Evolutionary conservation across 2,329 filamentous ascomycete genomes (phyloP).

Genomic region (Fusarium ramigenum): DNA sequence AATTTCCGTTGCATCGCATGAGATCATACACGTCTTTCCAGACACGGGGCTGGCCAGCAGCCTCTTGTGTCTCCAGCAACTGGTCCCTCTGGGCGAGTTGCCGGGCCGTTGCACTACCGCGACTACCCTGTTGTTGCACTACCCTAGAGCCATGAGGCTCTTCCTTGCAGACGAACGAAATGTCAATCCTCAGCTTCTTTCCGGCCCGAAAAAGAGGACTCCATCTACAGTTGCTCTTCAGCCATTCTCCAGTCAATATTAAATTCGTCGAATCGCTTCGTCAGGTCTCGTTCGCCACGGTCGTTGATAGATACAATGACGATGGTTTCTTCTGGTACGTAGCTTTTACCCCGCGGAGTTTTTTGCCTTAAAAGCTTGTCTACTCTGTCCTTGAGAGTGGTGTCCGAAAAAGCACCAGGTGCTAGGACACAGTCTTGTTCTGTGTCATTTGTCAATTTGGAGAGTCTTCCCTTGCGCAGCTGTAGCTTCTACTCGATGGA

Average conservation of each 20-base stretch:
- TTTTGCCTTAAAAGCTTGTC: conserved; percentile 2
- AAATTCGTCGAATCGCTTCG: too few species aligned
- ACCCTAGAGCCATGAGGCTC: background rate
- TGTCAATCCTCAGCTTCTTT: conserved; percentile 19
- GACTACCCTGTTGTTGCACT: background rate
- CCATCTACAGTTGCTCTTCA: conserved; percentile 16
- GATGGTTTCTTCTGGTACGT: conserved; percentile 3
- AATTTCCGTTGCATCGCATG: conserved; percentile 12
- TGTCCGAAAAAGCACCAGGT: conserved; percentile 13
- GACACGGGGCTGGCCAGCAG: conserved; percentile 6
- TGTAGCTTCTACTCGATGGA: conserved; percentile 20
- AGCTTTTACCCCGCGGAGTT: background rate
- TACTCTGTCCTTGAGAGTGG: conserved; percentile 1
- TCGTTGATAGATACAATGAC: background rate
- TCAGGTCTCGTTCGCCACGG: too few species aligned
- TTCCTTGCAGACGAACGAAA: conserved; percentile 11
- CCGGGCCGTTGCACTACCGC: conserved; percentile 1
- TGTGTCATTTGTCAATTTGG: background rate
- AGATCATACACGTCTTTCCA: conserved; percentile 21
- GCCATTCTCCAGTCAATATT: conserved; percentile 9
- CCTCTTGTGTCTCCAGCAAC: conserved; percentile 3
- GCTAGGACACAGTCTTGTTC: conserved; percentile 8
- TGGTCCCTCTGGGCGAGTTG: background rate
- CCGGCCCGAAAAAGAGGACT: conserved; percentile 6
- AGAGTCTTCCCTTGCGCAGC: conserved; percentile 8